Evolutionary conservation across 805 yeast genomes (phyloP).

Genomic region (Candida verbasci): DNA sequence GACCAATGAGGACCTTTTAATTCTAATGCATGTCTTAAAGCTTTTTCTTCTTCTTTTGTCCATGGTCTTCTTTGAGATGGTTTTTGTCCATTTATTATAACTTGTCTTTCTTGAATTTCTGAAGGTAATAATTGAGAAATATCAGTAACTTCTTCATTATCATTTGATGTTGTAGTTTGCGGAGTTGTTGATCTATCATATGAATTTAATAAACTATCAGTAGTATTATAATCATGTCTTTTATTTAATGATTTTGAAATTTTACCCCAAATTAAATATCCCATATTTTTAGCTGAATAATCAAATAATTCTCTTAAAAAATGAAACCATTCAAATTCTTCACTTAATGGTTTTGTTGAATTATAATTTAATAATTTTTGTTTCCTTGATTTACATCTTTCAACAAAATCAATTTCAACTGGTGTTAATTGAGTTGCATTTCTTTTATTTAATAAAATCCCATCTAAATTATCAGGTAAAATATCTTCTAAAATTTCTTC

Average conservation of each 20-base stretch:
- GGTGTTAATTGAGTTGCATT: slow-evolving; percentile 51
- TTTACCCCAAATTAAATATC: slow-evolving; percentile 68
- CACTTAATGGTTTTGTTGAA: slow-evolving; percentile 51
- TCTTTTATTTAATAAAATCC: slow-evolving; percentile 33
- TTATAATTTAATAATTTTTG: slow-evolving; percentile 49
- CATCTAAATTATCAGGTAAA: slow-evolving; percentile 64
- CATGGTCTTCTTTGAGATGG: slow-evolving; percentile 58
- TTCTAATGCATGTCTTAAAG: slow-evolving; percentile 75
- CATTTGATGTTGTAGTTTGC: slow-evolving; percentile 3
- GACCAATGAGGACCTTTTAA: slow-evolving; percentile 93
- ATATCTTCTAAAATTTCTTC: slow-evolving; percentile 69
- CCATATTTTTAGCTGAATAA: slow-evolving; percentile 71
- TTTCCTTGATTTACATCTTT: slow-evolving; percentile 67
- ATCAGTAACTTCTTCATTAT: slow-evolving; percentile 1
- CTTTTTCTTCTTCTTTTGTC: slow-evolving; percentile 86
- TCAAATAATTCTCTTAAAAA: slow-evolving; percentile 77
- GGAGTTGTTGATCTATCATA: slow-evolving; percentile 1
- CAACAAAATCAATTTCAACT: slow-evolving; percentile 73
- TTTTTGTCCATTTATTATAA: slow-evolving; percentile 34
- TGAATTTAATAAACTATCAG: slow-evolving; percentile 17
- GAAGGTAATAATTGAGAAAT: slow-evolving; percentile 31
- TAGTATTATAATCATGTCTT: slow-evolving; percentile 7
- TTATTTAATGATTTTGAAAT: slow-evolving; percentile 21
- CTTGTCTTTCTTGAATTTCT: slow-evolving; percentile 40
- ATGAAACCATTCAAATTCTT: slow-evolving; percentile 80